phyloP scores from a whole-genome alignment of 768 basidiomycete genomes.

The Lanmaoa rubissima region DNA sequence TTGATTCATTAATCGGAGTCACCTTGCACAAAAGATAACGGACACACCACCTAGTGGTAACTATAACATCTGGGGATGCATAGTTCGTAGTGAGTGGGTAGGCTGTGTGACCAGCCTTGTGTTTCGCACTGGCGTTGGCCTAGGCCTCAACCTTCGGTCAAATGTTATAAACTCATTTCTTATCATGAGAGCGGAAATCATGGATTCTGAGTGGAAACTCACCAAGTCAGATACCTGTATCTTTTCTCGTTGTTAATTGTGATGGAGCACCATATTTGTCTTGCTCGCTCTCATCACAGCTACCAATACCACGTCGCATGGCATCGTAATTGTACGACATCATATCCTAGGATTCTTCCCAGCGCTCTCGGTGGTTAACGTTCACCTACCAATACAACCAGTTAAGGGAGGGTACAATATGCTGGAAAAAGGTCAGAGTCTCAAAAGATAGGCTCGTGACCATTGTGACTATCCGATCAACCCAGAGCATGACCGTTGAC shows the following conservation, averaged over 20 bases:
- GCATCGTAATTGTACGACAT: slow-evolving; percentile 30
- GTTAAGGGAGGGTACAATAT: not conserved
- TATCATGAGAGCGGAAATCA: slow-evolving; percentile 8
- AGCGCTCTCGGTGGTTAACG: slow-evolving; percentile 7
- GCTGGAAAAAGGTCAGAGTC: not conserved
- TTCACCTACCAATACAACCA: not conserved
- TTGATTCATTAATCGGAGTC: not conserved
- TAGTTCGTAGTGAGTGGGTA: not conserved
- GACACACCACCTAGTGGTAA: slow-evolving; percentile 15
- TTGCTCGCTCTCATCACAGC: slow-evolving; percentile 21
- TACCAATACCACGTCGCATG: slow-evolving; percentile 13
- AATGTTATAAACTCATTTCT: slow-evolving; percentile 7
- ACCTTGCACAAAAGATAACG: not conserved
- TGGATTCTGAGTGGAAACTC: slow-evolving; percentile 5
- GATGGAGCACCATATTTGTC: slow-evolving; percentile 32
- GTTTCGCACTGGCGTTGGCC: slow-evolving; percentile 11
- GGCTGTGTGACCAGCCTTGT: slow-evolving; percentile 12
- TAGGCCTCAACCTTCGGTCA: slow-evolving; percentile 11
- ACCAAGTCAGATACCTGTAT: slow-evolving; percentile 18
- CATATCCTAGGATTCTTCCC: slow-evolving; percentile 23
- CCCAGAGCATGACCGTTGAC: not conserved
- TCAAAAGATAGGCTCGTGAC: not conserved
- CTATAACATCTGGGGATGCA: slow-evolving; percentile 9
- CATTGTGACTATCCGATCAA: slow-evolving; percentile 2
- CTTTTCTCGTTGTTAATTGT: slow-evolving; percentile 33